phyloP scores from a whole-genome alignment of 495 filamentous ascomycete genomes.

The Penicillium atrosanguineum region DNA sequence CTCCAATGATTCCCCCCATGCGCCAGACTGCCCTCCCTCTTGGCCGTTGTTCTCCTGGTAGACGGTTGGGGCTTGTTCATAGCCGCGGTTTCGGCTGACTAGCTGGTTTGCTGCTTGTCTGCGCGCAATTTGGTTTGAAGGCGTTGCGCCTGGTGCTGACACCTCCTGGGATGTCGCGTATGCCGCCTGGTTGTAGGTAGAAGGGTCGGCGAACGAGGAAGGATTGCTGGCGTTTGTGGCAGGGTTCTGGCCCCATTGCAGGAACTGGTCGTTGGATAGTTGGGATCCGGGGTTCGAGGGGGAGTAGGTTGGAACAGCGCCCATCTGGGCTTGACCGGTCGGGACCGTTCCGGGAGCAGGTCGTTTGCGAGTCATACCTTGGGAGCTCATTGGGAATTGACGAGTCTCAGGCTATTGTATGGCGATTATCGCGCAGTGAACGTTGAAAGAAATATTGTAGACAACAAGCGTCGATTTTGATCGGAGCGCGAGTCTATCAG shows the following conservation, averaged over 20 bases:
- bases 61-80: conserved; percentile 44
- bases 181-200: conserved; percentile 41
- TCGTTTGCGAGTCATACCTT: conserved; percentile 61
- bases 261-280: conserved; percentile 53
- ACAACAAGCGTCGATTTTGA: neutral
- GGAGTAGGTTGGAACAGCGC: conserved; percentile 32
- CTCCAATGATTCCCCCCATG: conserved; percentile 66
- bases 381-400: conserved; percentile 37
- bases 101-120: conserved; percentile 60
- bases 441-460: neutral
- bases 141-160: conserved; percentile 41
- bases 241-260: conserved; percentile 51
- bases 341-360: conserved; percentile 69
- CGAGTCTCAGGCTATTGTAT: conserved; percentile 5
- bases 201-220: conserved; percentile 31
- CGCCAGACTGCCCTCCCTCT: conserved; percentile 42
- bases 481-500: neutral
- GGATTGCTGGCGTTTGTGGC: conserved; percentile 34
- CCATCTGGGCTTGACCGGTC: conserved; percentile 48
- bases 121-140: conserved; percentile 66
- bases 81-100: conserved; percentile 45
- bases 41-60: conserved; percentile 47
- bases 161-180: conserved; percentile 38
- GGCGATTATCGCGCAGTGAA: conserved; percentile 9
- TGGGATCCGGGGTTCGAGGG: conserved; percentile 33